A percentile compares a stretch with the other conserved stretches of the same genome.
Conservation (phyloP, 768 basidiomycete species). For the Termitomyces sp. region DNA sequence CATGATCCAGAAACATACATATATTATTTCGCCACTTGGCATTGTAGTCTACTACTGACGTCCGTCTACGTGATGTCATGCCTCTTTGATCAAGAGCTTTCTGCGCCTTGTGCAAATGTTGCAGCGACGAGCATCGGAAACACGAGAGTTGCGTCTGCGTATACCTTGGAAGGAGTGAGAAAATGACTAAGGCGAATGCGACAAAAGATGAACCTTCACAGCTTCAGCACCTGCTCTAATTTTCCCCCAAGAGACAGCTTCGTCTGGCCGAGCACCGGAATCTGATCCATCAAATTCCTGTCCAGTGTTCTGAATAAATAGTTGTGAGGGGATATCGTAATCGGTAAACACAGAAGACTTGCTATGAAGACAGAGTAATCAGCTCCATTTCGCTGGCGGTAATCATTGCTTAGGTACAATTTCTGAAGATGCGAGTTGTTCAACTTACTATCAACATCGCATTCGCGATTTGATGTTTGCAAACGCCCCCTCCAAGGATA, state of each 20-base stretch:
- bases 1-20: constrained; percentile 1
- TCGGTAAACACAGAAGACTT: constrained; percentile 20
- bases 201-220: constrained; percentile 57
- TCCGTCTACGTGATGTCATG: neutral
- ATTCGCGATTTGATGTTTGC: constrained; percentile 99
- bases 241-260: constrained; percentile 99
- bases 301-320: constrained; percentile 78
- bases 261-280: constrained; percentile 94
- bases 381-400: constrained; percentile 86
- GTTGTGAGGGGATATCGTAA: neutral
- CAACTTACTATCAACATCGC: constrained; percentile 91
- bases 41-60: neutral
- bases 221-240: constrained; percentile 83
- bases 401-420: neutral
- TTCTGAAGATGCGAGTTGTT: neutral
- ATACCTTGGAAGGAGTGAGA: constrained; percentile 47
- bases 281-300: constrained; percentile 99
- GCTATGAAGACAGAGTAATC: constrained; percentile 97
- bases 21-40: constrained; percentile 1
- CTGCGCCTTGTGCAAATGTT: constrained; percentile 68
- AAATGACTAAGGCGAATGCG: neutral
- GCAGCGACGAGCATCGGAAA: constrained; percentile 95
- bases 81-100: neutral
- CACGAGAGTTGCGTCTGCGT: constrained; percentile 94
- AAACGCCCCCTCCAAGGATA: constrained; percentile 95